Conservation (phyloP, 2,329 filamentous ascomycete genomes). For the Aureobasidium namibiae region DNA sequence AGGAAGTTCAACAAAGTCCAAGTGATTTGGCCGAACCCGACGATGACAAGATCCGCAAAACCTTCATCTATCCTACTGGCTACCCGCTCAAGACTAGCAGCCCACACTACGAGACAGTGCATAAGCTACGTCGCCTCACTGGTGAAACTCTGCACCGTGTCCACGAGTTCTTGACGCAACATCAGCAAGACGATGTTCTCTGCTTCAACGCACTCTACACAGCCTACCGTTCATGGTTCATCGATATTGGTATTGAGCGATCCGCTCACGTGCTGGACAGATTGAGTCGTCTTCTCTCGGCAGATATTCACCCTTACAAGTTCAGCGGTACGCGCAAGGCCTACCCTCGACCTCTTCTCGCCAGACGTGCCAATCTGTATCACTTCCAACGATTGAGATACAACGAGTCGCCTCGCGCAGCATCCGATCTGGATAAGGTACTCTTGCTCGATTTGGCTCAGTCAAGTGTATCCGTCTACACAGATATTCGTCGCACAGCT, state of each 20-base stretch:
- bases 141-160: slow-evolving; percentile 75
- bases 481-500: slow-evolving; percentile 88
- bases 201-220: slow-evolving; percentile 92
- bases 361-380: slow-evolving; percentile 89
- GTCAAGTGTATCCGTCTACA: slow-evolving; percentile 84
- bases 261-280: slow-evolving; percentile 90
- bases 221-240: slow-evolving; percentile 92
- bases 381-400: slow-evolving; percentile 90
- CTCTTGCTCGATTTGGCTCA: slow-evolving; percentile 80
- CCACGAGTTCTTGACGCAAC: slow-evolving; percentile 70
- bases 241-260: slow-evolving; percentile 91
- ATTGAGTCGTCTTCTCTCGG: slow-evolving; percentile 72
- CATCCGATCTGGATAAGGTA: slow-evolving; percentile 80
- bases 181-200: slow-evolving; percentile 90
- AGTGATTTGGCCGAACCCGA: slow-evolving; percentile 57
- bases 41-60: slow-evolving; percentile 74
- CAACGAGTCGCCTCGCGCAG: slow-evolving; percentile 79
- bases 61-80: slow-evolving; percentile 82
- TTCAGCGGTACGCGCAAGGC: slow-evolving; percentile 85
- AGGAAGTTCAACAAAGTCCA: slow-evolving; percentile 40
- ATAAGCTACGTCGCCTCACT: slow-evolving; percentile 69
- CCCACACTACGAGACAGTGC: slow-evolving; percentile 64
- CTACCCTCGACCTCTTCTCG: slow-evolving; percentile 85
- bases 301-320: slow-evolving; percentile 87
- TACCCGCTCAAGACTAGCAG: slow-evolving; percentile 64